Conservation (phyloP, 305 asterid species). For the Solanum chacoense region DNA sequence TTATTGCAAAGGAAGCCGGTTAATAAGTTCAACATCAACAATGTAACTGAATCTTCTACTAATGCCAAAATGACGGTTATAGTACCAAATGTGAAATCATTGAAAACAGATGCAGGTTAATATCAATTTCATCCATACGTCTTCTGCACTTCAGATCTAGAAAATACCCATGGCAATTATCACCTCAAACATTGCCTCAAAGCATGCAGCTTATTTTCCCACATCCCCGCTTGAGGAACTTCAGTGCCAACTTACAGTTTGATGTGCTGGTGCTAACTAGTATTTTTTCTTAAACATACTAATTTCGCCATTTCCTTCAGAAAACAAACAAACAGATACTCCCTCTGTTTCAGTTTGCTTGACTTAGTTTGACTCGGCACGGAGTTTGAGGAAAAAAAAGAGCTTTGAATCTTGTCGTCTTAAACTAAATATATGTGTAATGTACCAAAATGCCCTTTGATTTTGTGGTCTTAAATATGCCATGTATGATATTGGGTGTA, state of each 20-base stretch:
- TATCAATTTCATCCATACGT: not conserved
- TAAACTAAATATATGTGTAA: not conserved
- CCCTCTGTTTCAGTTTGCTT: not conserved
- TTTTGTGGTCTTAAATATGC: not conserved
- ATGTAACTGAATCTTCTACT: not conserved
- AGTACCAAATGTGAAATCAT: not conserved
- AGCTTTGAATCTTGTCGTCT: not conserved
- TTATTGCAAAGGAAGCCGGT: not conserved
- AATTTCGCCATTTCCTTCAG: not conserved
- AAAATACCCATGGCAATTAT: not conserved
- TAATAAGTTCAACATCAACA: not conserved
- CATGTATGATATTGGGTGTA: not conserved
- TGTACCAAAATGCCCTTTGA: not conserved
- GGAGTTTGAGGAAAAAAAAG: not conserved
- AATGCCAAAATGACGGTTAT: not conserved
- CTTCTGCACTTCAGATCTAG: not conserved
- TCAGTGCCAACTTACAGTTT: not conserved
- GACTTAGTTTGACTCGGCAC: not conserved
- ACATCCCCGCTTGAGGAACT: not conserved
- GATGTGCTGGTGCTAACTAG: not conserved
- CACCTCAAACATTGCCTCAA: not conserved
- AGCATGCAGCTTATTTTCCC: not conserved
- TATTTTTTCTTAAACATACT: not conserved
- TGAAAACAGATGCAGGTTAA: not conserved
- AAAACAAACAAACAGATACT: not conserved